Conservation (phyloP, 306 rosid genomes). For the Aeschynomene evenia region DNA sequence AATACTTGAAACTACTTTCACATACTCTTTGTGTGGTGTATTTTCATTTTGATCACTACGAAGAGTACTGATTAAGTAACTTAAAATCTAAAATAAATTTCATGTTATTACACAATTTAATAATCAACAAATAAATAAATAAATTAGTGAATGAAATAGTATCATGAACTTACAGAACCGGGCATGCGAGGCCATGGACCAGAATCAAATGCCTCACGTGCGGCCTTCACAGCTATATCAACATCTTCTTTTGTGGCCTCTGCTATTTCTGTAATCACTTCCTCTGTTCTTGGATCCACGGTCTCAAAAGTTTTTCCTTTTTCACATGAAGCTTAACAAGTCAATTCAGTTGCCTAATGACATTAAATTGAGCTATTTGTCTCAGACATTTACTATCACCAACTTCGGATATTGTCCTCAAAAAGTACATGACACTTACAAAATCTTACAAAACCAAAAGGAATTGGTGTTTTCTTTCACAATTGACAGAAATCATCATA, state of each 20-base stretch:
- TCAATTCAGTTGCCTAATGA: neutral
- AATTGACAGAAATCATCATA: too few species aligned
- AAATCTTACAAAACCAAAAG: too few species aligned
- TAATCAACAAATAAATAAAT: too few species aligned
- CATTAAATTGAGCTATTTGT: neutral
- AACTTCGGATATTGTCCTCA: too few species aligned
- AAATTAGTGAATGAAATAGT: too few species aligned
- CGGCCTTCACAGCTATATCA: slow-evolving; percentile 81
- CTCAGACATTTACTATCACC: neutral
- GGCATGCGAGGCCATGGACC: slow-evolving; percentile 94
- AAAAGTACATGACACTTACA: too few species aligned
- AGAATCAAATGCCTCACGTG: slow-evolving; percentile 77
- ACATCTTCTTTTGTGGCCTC: slow-evolving; percentile 76
- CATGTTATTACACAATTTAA: too few species aligned
- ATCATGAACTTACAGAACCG: slow-evolving; percentile 63
- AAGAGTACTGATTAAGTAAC: too few species aligned
- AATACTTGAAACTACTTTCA: neutral
- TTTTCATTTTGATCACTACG: too few species aligned
- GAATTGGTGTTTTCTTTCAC: too few species aligned
- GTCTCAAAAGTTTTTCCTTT: slow-evolving; percentile 82
- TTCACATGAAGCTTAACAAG: neutral
- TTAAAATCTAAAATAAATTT: too few species aligned
- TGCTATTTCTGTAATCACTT: slow-evolving; percentile 63
- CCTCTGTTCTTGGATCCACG: slow-evolving; percentile 81
- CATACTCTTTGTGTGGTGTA: neutral